Evolutionary conservation across 768 basidiomycete species (phyloP).

Genomic region (Psilocybe cubensis): DNA sequence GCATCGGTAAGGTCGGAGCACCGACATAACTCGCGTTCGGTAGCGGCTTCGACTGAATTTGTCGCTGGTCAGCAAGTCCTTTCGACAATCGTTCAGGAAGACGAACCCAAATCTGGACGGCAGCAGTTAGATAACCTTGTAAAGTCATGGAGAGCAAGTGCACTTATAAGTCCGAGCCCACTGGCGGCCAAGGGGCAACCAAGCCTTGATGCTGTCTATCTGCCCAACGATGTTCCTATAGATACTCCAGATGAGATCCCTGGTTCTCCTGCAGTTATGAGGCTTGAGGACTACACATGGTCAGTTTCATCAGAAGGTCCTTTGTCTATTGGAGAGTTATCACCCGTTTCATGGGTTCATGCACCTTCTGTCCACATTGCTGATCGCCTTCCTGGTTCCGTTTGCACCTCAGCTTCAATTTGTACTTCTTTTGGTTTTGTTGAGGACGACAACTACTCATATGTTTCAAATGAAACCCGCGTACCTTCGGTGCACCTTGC

Average conservation of each 20-base stretch:
- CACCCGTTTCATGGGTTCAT: constrained; percentile 39
- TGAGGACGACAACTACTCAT: constrained; percentile 48
- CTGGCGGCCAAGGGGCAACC: constrained; percentile 52
- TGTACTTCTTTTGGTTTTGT: constrained; percentile 63
- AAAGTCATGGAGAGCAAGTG: constrained; percentile 67
- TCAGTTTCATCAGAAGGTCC: constrained; percentile 75
- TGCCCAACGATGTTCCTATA: constrained; percentile 46
- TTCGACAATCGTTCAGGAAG: constrained; percentile 66
- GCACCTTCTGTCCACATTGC: constrained; percentile 61
- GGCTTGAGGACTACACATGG: constrained; percentile 71
- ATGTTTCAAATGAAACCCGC: constrained; percentile 32
- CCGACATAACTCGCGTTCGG: constrained; percentile 25
- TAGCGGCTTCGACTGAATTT: constrained; percentile 31
- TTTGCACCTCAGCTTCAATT: constrained; percentile 52
- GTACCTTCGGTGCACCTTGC: constrained; percentile 43
- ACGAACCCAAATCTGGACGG: constrained; percentile 57
- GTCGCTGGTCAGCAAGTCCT: constrained; percentile 36
- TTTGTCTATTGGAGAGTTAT: constrained; percentile 42
- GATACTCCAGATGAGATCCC: constrained; percentile 24
- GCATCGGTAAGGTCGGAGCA: constrained; percentile 40
- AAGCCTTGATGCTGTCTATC: constrained; percentile 53
- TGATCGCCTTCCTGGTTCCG: constrained; percentile 56
- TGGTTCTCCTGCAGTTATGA: constrained; percentile 33
- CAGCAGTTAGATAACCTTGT: constrained; percentile 59
- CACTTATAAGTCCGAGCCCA: constrained; percentile 51